Evolutionary conservation across 1,139 yeast genomes (phyloP).

Genomic region (Arxiozyma slooffiae): DNA sequence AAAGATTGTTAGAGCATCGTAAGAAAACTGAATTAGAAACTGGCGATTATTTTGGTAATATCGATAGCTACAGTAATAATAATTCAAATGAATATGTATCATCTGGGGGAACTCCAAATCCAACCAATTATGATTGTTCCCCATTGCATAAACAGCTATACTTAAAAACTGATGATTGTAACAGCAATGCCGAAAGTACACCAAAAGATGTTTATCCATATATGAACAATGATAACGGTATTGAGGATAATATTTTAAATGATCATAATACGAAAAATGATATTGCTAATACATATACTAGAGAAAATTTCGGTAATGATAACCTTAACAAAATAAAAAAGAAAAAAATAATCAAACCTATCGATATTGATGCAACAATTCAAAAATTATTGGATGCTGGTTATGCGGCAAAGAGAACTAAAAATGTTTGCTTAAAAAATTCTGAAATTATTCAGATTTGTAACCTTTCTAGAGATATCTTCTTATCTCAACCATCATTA

Average conservation of each 20-base stretch:
- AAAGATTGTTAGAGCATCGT: constrained; percentile 1
- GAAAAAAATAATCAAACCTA: constrained; percentile 32
- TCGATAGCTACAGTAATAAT: background rate
- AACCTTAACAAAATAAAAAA: constrained; percentile 11
- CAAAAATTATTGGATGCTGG: constrained; percentile 91
- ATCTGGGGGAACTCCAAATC: background rate
- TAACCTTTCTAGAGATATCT: constrained; percentile 76
- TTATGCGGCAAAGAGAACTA: constrained; percentile 84
- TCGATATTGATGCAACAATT: constrained; percentile 80
- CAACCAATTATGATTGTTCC: background rate
- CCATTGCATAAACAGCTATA: background rate
- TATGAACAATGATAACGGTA: background rate
- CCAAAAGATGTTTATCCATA: background rate
- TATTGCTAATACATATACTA: constrained; percentile 9
- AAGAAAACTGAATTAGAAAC: background rate
- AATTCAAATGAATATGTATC: background rate
- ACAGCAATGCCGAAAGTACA: background rate
- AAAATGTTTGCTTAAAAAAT: constrained; percentile 77
- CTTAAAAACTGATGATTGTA: too few relatives aligned
- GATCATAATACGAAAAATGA: background rate
- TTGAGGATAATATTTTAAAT: background rate
- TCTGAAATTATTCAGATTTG: constrained; percentile 78
- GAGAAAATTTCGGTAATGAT: background rate
- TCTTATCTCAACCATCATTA: constrained; percentile 78
- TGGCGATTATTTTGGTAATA: constrained; percentile 2